phyloP scores from a whole-genome alignment of 2,329 filamentous ascomycete genomes.

The Monilinia laxa region DNA sequence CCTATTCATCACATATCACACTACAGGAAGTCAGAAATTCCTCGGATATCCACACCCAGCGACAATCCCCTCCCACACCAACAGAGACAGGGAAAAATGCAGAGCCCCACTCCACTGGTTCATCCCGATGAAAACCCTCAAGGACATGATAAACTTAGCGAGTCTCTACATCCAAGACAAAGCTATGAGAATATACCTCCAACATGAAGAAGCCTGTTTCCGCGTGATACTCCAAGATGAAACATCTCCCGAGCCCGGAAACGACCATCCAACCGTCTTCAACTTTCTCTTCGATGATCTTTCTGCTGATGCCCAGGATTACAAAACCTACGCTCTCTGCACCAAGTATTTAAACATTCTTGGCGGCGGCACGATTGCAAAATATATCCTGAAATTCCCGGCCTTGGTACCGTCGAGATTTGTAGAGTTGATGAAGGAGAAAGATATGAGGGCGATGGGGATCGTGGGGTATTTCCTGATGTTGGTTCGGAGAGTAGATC shows the following conservation, averaged over 20 bases:
- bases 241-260: not conserved
- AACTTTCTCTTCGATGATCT: slow-evolving; percentile 14
- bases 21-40: not conserved
- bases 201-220: slow-evolving; percentile 6
- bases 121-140: not conserved
- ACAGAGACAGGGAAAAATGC: not conserved
- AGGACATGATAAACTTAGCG: slow-evolving; percentile 10
- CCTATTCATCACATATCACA: slow-evolving; percentile 12
- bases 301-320: not conserved
- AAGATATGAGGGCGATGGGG: not conserved
- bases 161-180: not conserved
- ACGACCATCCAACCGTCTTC: not conserved
- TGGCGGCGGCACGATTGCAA: not conserved
- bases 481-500: slow-evolving; percentile 3
- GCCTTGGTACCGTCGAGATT: not conserved
- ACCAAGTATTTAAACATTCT: not conserved
- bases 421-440: slow-evolving; percentile 4
- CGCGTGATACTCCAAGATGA: not conserved
- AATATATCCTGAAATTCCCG: slow-evolving; percentile 7
- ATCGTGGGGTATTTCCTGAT: slow-evolving; percentile 19
- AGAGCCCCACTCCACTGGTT: slow-evolving; percentile 18
- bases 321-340: slow-evolving; percentile 1
- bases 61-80: too few species aligned
- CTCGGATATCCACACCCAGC: not conserved
- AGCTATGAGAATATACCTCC: not conserved